Percentiles rank a stretch among this genome's conserved stretches.
phyloP scores from a whole-genome alignment of 345 rosid species.

The Murraya paniculata region DNA sequence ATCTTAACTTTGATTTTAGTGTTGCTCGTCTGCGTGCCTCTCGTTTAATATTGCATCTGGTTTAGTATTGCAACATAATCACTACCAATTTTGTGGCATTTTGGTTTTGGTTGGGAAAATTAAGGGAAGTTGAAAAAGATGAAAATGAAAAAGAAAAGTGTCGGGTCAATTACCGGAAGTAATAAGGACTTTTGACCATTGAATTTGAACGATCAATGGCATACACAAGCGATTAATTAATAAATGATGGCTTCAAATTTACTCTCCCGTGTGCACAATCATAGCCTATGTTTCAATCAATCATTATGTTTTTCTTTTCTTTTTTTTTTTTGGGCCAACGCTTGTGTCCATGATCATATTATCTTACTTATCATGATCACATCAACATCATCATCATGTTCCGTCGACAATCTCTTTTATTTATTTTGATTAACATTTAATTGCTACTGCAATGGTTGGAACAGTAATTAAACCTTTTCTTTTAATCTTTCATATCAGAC shows the following conservation, averaged over 20 bases:
- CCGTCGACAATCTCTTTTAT: background rate
- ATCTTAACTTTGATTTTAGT: no score
- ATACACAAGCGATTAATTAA: background rate
- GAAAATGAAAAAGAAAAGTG: background rate
- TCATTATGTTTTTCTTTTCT: background rate
- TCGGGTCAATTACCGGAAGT: background rate
- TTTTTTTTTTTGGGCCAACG: background rate
- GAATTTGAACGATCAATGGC: background rate
- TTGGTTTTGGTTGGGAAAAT: no score
- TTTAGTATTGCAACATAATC: no score
- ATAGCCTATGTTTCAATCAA: conserved; percentile 3
- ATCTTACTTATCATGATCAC: background rate
- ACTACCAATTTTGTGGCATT: no score
- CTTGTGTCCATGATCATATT: background rate
- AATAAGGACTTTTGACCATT: background rate
- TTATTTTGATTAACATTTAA: background rate
- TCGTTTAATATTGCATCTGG: no score
- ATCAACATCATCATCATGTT: background rate
- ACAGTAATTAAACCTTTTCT: no score
- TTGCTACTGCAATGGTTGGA: no score
- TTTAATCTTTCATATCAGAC: no score
- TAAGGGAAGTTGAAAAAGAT: background rate
- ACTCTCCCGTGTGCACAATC: conserved; percentile 19
- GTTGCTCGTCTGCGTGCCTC: no score
- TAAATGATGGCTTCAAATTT: conserved; percentile 1